These are phyloP conservation scores for Exutisphaerella laricina DNA, from an alignment of 2,329 filamentous ascomycete species.

Conservation along the genomic window DNA sequence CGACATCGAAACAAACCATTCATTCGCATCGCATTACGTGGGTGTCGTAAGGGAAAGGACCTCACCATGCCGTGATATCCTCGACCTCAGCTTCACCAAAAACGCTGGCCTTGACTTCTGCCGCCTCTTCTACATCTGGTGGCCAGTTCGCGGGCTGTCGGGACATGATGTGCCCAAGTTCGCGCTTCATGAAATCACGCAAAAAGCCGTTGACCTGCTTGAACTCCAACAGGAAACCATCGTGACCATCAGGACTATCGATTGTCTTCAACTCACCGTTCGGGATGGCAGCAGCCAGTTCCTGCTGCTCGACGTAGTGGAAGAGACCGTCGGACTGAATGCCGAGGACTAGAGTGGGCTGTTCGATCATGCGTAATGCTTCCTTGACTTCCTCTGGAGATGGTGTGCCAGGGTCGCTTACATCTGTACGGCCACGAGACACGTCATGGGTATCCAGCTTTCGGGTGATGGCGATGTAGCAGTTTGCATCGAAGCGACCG, in stretches of 20 bases:
- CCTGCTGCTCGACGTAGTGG: constrained; percentile 93
- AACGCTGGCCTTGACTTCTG: constrained; percentile 77
- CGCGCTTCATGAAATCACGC: constrained; percentile 73
- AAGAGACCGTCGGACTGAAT: constrained; percentile 96
- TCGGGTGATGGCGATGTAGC: constrained; percentile 96
- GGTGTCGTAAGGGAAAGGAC: neutral
- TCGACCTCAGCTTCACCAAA: constrained; percentile 96
- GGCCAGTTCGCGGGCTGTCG: constrained; percentile 40
- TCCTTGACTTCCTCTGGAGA: constrained; percentile 54
- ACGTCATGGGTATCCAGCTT: constrained; percentile 98
- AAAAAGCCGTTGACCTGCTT: constrained; percentile 92
- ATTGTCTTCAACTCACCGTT: constrained; percentile 76
- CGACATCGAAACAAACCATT: neutral
- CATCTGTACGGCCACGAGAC: constrained; percentile 20
- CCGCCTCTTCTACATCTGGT: constrained; percentile 47
- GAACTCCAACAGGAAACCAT: constrained; percentile 94
- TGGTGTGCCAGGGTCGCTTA: constrained; percentile 29
- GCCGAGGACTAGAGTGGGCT: constrained; percentile 84
- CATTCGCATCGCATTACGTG: neutral
- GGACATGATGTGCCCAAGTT: constrained; percentile 82
- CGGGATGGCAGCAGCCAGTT: constrained; percentile 76
- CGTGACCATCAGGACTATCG: constrained; percentile 89
- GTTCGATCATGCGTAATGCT: constrained; percentile 74
- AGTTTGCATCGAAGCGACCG: constrained; percentile 94
- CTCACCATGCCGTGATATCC: constrained; percentile 87